phyloP scores from a whole-genome alignment of 768 basidiomycete genomes.

The Hericium coralloides region DNA sequence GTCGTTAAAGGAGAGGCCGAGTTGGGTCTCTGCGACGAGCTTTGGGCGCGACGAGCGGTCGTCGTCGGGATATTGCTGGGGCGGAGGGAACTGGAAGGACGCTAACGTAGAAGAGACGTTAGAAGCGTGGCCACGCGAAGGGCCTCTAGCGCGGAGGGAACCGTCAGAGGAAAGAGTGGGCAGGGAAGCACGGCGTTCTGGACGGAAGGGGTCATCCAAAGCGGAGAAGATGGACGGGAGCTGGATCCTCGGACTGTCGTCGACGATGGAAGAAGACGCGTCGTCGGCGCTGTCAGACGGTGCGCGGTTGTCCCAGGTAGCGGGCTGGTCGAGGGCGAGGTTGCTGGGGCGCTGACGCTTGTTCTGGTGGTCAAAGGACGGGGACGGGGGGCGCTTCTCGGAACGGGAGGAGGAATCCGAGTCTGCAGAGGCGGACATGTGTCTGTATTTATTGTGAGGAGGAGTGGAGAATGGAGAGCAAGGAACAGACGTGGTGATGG shows the following conservation, averaged over 20 bases:
- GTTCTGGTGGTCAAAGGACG: slow-evolving; percentile 30
- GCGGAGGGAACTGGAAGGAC: slow-evolving; percentile 50
- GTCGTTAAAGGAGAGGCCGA: slow-evolving; percentile 37
- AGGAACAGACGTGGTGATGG: slow-evolving; percentile 11
- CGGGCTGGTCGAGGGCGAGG: slow-evolving; percentile 8
- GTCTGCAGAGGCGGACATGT: slow-evolving; percentile 76
- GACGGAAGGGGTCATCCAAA: slow-evolving; percentile 50
- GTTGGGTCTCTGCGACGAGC: slow-evolving; percentile 39
- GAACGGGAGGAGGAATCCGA: slow-evolving; percentile 50
- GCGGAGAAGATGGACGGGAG: slow-evolving; percentile 68
- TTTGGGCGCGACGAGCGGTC: slow-evolving; percentile 33
- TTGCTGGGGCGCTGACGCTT: slow-evolving; percentile 36
- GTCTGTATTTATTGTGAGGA: slow-evolving; percentile 36
- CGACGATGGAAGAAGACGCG: slow-evolving; percentile 29
- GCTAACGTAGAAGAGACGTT: slow-evolving; percentile 28
- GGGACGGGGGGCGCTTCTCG: slow-evolving; percentile 53
- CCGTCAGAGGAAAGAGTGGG: slow-evolving; percentile 48
- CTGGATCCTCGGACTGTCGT: slow-evolving; percentile 47
- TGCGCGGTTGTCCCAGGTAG: slow-evolving; percentile 15
- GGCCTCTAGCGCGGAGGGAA: slow-evolving; percentile 40
- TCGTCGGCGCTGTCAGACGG: slow-evolving; percentile 16
- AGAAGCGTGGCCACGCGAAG: slow-evolving; percentile 29
- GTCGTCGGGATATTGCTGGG: slow-evolving; percentile 33
- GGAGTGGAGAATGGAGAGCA: slow-evolving; percentile 17
- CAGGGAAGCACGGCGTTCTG: slow-evolving; percentile 55